Evolutionary conservation across 192 early-diverging fungal genomes (phyloP), one percentile per base, ranked within the genome.

Genomic region (Jimgerdemannia lactiflua): DNA sequence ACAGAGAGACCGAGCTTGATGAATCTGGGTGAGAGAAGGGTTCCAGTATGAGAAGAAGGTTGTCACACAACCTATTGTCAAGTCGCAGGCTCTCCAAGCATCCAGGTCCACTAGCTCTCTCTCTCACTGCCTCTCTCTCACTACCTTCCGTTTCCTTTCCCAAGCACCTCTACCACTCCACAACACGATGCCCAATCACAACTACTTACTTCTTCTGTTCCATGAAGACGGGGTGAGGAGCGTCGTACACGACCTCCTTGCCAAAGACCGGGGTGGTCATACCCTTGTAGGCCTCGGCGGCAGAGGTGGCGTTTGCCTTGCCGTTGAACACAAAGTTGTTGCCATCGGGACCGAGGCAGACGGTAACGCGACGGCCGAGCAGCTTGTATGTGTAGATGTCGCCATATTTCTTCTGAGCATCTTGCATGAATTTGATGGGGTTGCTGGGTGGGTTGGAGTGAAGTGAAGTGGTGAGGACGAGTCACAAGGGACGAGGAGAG

Each of bases 301-400:
- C 96, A 54, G 93, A 94, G 66, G 94, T 94, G 77, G 92, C 76
- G 69, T 92, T 89, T 71, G 94, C 82, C 78, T 94, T 94, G 68
- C 90, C 91, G 90, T 99, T 99, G 84, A 99, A 97, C 6, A 97
- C 90, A 83, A 97, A 96, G 89, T 97, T 89, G 88, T 97, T 98
- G 77, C 96, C 98, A 74, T 97, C 96, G 6, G 91, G 85, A 59
- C 94, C 95, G 43, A 98, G 83, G 78, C 92, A 94, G 68, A 93
- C 91, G 3, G 97, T 97, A 88, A 98, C 93, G 66, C 88, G 89
- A 77, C 91, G 91, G 67, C 96, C 96, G 80, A 97, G 89, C 94
- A 99, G 94, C 18, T 92, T 85, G 78, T 96, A 98, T 4, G 96
- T 96, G 83, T 94, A 99, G 71, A 90, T 84, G 87, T 97, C 95